phyloP scores from a whole-genome alignment of 768 basidiomycete species.

The Lactarius psammicola region DNA sequence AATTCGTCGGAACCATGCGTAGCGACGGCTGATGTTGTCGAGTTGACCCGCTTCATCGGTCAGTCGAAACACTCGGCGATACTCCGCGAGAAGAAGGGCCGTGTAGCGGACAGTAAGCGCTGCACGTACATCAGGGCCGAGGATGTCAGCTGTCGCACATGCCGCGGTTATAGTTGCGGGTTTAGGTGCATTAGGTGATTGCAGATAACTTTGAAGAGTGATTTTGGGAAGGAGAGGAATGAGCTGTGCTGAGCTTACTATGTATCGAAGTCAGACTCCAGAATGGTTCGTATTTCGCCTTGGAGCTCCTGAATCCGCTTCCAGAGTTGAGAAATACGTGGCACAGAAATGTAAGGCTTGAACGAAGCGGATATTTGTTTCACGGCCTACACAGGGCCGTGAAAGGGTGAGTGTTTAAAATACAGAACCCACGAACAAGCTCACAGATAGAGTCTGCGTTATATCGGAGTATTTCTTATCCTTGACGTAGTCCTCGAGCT shows the following conservation, averaged over 20 bases:
- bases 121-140: constrained; percentile 78
- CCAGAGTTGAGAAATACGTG: constrained; percentile 73
- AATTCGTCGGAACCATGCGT: constrained; percentile 91
- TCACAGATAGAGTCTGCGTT: constrained; percentile 73
- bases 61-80: constrained; percentile 90
- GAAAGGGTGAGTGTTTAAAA: constrained; percentile 1
- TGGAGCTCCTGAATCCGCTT: constrained; percentile 80
- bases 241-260: constrained; percentile 59
- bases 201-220: constrained; percentile 61
- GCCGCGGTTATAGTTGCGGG: constrained; percentile 70
- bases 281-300: constrained; percentile 71
- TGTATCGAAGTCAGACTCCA: constrained; percentile 88
- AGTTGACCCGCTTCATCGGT: constrained; percentile 95
- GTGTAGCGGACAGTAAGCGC: constrained; percentile 88
- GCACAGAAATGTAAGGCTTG: constrained; percentile 74
- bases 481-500: constrained; percentile 74
- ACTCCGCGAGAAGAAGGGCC: constrained; percentile 88
- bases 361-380: constrained; percentile 82
- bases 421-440: constrained; percentile 37
- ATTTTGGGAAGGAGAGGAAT: constrained; percentile 2
- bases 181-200: constrained; percentile 58
- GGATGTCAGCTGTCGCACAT: constrained; percentile 83
- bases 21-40: constrained; percentile 90
- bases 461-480: constrained; percentile 82
- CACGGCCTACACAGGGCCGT: constrained; percentile 58